Conservation (phyloP, 768 basidiomycete genomes). For the Xanthoconium stramineum region DNA sequence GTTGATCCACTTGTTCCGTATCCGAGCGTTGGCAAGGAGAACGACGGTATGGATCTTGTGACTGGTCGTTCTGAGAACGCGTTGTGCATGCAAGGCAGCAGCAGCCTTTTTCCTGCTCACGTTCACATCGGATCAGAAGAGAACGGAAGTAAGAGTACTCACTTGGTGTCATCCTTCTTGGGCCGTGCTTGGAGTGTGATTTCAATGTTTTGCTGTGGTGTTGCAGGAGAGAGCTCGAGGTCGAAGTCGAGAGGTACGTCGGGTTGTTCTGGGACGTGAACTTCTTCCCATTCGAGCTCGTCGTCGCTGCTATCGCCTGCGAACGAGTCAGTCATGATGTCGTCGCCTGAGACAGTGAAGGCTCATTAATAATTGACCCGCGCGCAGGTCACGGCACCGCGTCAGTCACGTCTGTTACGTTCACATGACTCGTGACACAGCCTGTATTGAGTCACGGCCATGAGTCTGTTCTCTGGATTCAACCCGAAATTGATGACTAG, state of each 20-base stretch:
- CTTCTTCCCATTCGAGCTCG: slow-evolving; percentile 81
- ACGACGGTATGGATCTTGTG: slow-evolving; percentile 89
- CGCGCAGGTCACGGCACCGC: slow-evolving; percentile 17
- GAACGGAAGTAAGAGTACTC: slow-evolving; percentile 22
- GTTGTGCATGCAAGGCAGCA: slow-evolving; percentile 56
- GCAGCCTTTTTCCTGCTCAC: slow-evolving; percentile 42
- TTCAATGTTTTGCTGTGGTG: slow-evolving; percentile 56
- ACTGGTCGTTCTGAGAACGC: slow-evolving; percentile 68
- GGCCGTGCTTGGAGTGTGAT: slow-evolving; percentile 59
- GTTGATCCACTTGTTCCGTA: slow-evolving; percentile 83
- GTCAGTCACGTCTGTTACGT: slow-evolving; percentile 20
- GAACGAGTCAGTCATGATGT: slow-evolving; percentile 17
- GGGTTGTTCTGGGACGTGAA: slow-evolving; percentile 48
- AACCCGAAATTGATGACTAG: no score
- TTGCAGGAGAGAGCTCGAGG: slow-evolving; percentile 21
- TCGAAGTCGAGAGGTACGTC: slow-evolving; percentile 25
- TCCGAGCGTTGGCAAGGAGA: slow-evolving; percentile 69
- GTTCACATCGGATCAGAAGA: slow-evolving; percentile 18
- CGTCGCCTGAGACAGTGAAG: slow-evolving; percentile 5
- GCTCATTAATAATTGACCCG: slow-evolving; percentile 5
- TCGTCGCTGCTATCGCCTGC: slow-evolving; percentile 47
- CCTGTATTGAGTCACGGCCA: background rate
- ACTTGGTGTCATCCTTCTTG: slow-evolving; percentile 45
- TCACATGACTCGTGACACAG: slow-evolving; percentile 11
- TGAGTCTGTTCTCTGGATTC: no score